Percentiles rank a stretch among this genome's conserved stretches.
Conservation (phyloP, 2,329 filamentous ascomycete genomes). For the Myrmaecium sp. region DNA sequence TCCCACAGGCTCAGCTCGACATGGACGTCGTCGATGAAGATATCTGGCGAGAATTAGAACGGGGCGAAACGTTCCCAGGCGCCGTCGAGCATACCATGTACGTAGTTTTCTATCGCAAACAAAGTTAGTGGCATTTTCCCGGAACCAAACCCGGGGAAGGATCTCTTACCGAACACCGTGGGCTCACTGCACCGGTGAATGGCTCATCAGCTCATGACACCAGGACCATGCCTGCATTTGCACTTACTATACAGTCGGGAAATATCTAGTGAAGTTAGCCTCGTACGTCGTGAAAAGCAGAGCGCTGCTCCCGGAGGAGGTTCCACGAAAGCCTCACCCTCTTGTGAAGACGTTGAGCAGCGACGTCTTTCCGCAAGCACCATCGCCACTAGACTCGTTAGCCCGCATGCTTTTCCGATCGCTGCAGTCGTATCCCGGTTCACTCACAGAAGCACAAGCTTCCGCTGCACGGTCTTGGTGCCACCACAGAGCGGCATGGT, state of each 20-base stretch:
- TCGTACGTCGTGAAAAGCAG: slow-evolving; percentile 2
- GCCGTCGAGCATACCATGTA: slow-evolving; percentile 86
- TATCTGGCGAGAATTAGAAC: slow-evolving; percentile 40
- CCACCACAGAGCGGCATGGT: slow-evolving; percentile 32
- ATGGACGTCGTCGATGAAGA: slow-evolving; percentile 93
- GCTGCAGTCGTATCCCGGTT: slow-evolving; percentile 4
- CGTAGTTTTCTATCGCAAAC: slow-evolving; percentile 62
- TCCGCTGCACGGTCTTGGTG: slow-evolving; percentile 71
- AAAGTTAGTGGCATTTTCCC: slow-evolving; percentile 38
- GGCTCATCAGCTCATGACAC: neutral
- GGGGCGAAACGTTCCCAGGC: slow-evolving; percentile 5
- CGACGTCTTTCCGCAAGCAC: slow-evolving; percentile 93
- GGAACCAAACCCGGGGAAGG: slow-evolving; percentile 9
- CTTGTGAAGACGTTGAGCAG: slow-evolving; percentile 95
- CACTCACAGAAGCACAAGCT: slow-evolving; percentile 77
- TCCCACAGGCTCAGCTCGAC: slow-evolving; percentile 98
- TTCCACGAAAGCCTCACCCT: slow-evolving; percentile 61
- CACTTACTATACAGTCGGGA: slow-evolving; percentile 81
- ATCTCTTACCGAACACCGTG: slow-evolving; percentile 58
- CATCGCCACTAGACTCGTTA: slow-evolving; percentile 55
- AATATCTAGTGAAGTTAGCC: slow-evolving; percentile 45
- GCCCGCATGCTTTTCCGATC: neutral
- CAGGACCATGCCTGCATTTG: neutral
- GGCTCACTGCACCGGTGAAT: slow-evolving; percentile 45
- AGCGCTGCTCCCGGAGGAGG: slow-evolving; percentile 1